Percentiles rank a stretch among this genome's conserved stretches.
Evolutionary conservation across 2,329 filamentous ascomycete species (phyloP).

Genomic region (Trichoderma atrobrunneum): DNA sequence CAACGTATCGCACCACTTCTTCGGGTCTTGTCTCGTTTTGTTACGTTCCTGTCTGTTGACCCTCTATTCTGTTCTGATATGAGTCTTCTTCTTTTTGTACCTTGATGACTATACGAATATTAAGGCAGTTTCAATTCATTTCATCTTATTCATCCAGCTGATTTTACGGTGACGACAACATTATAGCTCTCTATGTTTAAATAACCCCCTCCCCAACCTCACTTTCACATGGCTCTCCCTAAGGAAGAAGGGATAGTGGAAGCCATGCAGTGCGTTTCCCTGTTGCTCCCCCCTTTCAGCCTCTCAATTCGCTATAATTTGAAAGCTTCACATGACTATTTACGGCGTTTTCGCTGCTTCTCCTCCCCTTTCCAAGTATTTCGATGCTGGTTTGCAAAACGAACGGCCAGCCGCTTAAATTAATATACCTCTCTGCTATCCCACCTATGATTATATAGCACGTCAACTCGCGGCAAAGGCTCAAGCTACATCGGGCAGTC

Average conservation of each 20-base stretch:
- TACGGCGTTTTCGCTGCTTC: not conserved
- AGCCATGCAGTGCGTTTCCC: not conserved
- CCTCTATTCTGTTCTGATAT: not conserved
- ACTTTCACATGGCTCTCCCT: not conserved
- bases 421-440: not conserved
- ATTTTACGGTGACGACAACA: not conserved
- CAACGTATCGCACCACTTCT: not conserved
- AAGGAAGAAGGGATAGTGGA: not conserved
- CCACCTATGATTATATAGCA: not conserved
- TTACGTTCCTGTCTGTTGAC: not conserved
- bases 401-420: slow-evolving; percentile 14
- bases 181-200: not conserved
- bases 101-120: not conserved
- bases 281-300: not conserved
- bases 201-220: not conserved
- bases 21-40: not conserved
- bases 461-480: not conserved
- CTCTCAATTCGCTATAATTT: slow-evolving; percentile 2
- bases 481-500: slow-evolving; percentile 85
- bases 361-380: not conserved
- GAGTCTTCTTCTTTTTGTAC: not conserved
- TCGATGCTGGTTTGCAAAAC: not conserved
- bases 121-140: not conserved
- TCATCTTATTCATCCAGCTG: not conserved
- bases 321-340: not conserved